Base-by-base conservation (phyloP, 257 asterid species). In the Nicotiana tabacum region DNA sequence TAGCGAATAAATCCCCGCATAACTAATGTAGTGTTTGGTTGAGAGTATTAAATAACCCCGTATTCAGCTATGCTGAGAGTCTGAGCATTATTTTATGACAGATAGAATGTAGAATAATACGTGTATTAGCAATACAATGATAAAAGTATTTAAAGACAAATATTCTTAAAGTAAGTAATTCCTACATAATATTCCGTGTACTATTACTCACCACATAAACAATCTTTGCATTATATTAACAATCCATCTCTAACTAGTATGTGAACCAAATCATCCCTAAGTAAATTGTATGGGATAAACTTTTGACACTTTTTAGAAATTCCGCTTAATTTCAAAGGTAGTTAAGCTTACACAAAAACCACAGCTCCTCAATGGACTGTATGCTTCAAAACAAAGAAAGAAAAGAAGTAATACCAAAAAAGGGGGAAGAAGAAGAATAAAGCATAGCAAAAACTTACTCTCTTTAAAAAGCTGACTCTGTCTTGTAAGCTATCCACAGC, bases 391-490 rank as follows among this genome's bases (percentile, higher is more conserved):
- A 51, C 29, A 48, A 29, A 81, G 55, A 66, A 37, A 64, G 83
- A 29, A 72, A 72, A 30, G 5, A 6, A 4, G 12, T 24, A 35
- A 30, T 8, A 83, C 77, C 53, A 61, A 77, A 78, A 77, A 35
- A 21, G 5, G 35, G 24, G 60, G n/a, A 60, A 58, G 83, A 66
- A 80, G 77, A 80, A 15, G 66, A 65, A 82, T 81, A 37, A 69
- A 80, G 2, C 8, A 30, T n/a, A 5, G 29, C n/a, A 62, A 29
- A 57, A 81, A 76, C 92, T 87, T 87, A 96, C 98, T 85, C 91
- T 91, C 88, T 93, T 96, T 86, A 94, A 77, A 84, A 93, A 91
- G 92, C 91, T 90, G 90, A 93, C 99, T 90, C 97, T 89, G 39
- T 96, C 98, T 9, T 96, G 97, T 78, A 96, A 92, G 87, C 90